These are phyloP conservation scores for Monilinia fructigena DNA, from an alignment of 2,329 filamentous ascomycete species.

Conservation along the genomic window DNA sequence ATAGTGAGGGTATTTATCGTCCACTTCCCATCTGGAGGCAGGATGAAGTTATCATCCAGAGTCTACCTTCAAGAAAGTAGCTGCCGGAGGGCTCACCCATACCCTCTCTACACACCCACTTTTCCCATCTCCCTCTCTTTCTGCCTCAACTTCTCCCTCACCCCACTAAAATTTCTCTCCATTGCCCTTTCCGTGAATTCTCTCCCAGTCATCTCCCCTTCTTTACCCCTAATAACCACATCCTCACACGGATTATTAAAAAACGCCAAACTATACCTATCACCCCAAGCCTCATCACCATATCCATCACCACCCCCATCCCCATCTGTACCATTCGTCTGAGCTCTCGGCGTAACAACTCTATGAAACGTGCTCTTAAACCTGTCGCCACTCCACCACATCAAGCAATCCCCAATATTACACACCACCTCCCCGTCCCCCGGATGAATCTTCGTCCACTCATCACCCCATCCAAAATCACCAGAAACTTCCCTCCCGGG, in stretches of 20 bases:
- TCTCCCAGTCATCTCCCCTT: constrained; percentile 55
- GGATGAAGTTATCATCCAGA: not conserved
- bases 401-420: constrained; percentile 65
- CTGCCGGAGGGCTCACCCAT: no score
- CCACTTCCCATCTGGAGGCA: no score
- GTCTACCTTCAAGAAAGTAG: not conserved
- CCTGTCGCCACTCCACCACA: constrained; percentile 66
- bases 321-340: not conserved
- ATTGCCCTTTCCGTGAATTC: constrained; percentile 59
- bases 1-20: no score
- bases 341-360: constrained; percentile 41
- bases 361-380: constrained; percentile 67
- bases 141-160: constrained; percentile 46
- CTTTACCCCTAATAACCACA: constrained; percentile 57
- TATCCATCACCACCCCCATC: constrained; percentile 35
- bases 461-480: constrained; percentile 56
- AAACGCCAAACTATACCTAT: constrained; percentile 63
- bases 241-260: constrained; percentile 64
- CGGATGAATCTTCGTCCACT: constrained; percentile 63
- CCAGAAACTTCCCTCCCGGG: constrained; percentile 61
- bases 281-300: constrained; percentile 48
- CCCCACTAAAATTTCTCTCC: constrained; percentile 50
- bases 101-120: no score
- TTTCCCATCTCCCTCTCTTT: constrained; percentile 43
- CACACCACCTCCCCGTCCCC: constrained; percentile 56